These are phyloP conservation scores for Xylaria scruposa DNA, from an alignment of 495 filamentous ascomycete species.

Conservation along the genomic window DNA sequence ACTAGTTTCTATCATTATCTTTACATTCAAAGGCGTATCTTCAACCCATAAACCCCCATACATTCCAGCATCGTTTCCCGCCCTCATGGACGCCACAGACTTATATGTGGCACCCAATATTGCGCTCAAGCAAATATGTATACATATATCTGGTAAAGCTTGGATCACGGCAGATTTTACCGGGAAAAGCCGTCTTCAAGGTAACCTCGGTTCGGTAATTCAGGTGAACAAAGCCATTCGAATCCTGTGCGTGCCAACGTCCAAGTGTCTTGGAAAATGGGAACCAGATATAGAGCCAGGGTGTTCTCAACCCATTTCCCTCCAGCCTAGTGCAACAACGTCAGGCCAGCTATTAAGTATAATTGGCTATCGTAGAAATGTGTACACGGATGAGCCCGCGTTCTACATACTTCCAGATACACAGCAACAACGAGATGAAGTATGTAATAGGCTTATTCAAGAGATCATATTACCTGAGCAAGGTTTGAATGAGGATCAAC, in stretches of 20 bases:
- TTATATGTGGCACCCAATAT: not conserved
- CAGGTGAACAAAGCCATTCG: not conserved
- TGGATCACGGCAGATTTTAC: not conserved
- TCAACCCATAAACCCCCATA: too few relatives aligned
- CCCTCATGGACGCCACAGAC: not conserved
- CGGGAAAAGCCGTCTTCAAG: too few relatives aligned
- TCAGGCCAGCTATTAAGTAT: not conserved
- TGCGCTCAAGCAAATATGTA: not conserved
- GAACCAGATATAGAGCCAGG: not conserved
- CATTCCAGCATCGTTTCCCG: not conserved
- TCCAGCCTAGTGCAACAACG: not conserved
- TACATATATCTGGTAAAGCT: not conserved
- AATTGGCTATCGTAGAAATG: not conserved
- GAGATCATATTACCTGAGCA: constrained; percentile 1
- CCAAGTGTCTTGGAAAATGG: not conserved
- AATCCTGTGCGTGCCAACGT: not conserved
- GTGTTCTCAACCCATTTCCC: not conserved
- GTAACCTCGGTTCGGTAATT: not conserved
- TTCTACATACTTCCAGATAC: not conserved
- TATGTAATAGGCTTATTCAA: not conserved
- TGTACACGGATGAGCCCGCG: too few relatives aligned
- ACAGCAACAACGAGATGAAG: not conserved
- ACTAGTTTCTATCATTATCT: not conserved
- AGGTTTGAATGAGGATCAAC: not conserved
- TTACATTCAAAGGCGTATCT: too few relatives aligned